Conservation (phyloP, 2,329 filamentous ascomycete species). For the Beauveria sp. region DNA sequence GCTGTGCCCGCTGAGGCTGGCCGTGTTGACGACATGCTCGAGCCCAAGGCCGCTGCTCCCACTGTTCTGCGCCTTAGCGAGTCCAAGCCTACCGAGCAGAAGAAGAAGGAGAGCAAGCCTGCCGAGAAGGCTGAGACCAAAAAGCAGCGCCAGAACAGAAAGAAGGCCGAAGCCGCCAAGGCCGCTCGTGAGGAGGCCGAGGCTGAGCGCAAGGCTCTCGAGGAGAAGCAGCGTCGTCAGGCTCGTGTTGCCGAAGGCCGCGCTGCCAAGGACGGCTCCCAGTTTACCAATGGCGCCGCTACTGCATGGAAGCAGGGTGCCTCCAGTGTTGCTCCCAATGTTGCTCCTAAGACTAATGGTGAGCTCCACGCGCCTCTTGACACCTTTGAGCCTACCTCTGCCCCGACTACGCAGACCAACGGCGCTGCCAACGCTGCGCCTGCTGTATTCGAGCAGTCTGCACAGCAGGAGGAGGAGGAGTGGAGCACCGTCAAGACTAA, state of each 20-base stretch:
- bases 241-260: slow-evolving; percentile 78
- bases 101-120: slow-evolving; percentile 51
- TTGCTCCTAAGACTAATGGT: slow-evolving; percentile 26
- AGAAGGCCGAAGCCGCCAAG: slow-evolving; percentile 80
- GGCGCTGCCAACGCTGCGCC: slow-evolving; percentile 38
- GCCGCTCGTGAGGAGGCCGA: slow-evolving; percentile 68
- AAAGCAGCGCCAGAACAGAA: slow-evolving; percentile 89
- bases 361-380: slow-evolving; percentile 44
- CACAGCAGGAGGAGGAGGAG: slow-evolving; percentile 48
- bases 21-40: slow-evolving; percentile 88
- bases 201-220: slow-evolving; percentile 63
- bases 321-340: slow-evolving; percentile 24
- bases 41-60: slow-evolving; percentile 59
- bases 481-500: slow-evolving; percentile 54
- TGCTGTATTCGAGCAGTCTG: slow-evolving; percentile 51
- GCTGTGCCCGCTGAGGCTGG: slow-evolving; percentile 56
- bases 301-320: slow-evolving; percentile 37
- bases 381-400: slow-evolving; percentile 37
- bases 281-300: slow-evolving; percentile 39
- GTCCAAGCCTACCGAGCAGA: slow-evolving; percentile 52
- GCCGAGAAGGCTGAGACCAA: slow-evolving; percentile 71
- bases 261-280: slow-evolving; percentile 70
- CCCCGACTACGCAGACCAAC: slow-evolving; percentile 21
- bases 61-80: slow-evolving; percentile 73
- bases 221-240: slow-evolving; percentile 76